A percentile compares a stretch with the other conserved stretches of the same genome.
Evolutionary conservation across 2,329 filamentous ascomycete species (phyloP).

Genomic region (Diaporthe caulivora): DNA sequence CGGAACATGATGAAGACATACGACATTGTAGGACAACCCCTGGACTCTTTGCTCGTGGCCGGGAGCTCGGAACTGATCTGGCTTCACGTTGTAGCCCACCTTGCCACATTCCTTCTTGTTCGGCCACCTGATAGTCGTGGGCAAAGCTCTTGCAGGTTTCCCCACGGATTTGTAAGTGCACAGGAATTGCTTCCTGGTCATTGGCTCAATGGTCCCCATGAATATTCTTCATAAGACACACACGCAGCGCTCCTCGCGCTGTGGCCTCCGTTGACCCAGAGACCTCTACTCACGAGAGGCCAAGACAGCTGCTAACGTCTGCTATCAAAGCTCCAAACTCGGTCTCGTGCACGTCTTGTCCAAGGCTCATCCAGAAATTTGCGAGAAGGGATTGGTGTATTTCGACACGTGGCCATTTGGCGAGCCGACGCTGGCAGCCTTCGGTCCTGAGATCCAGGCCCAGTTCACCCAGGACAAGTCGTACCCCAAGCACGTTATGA

Average conservation of each 20-base stretch:
- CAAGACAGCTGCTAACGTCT: neutral
- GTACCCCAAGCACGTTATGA: conserved; percentile 47
- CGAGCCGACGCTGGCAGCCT: conserved; percentile 50
- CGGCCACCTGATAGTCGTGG: conserved; percentile 47
- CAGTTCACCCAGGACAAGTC: conserved; percentile 52
- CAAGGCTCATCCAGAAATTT: conserved; percentile 47
- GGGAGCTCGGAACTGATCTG: neutral
- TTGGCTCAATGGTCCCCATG: too few species aligned
- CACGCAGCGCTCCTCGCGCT: neutral
- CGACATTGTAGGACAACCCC: conserved; percentile 44
- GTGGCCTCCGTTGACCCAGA: neutral
- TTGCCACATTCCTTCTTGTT: conserved; percentile 52
- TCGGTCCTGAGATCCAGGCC: conserved; percentile 49
- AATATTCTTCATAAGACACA: neutral
- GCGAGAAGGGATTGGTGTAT: conserved; percentile 48
- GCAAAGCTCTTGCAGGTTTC: conserved; percentile 44
- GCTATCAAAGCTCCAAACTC: neutral
- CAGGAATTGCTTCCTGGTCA: conserved; percentile 41
- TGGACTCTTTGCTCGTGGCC: too few species aligned
- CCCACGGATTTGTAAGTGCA: conserved; percentile 46
- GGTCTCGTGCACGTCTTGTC: conserved; percentile 13
- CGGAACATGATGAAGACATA: conserved; percentile 43
- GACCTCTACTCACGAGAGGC: neutral
- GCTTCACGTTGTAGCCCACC: conserved; percentile 43
- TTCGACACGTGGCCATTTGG: conserved; percentile 55